Percentiles rank a stretch among this genome's conserved stretches.
Evolutionary conservation across 2,329 filamentous ascomycete species (phyloP).

Genomic region (Elsinoe necatrix): DNA sequence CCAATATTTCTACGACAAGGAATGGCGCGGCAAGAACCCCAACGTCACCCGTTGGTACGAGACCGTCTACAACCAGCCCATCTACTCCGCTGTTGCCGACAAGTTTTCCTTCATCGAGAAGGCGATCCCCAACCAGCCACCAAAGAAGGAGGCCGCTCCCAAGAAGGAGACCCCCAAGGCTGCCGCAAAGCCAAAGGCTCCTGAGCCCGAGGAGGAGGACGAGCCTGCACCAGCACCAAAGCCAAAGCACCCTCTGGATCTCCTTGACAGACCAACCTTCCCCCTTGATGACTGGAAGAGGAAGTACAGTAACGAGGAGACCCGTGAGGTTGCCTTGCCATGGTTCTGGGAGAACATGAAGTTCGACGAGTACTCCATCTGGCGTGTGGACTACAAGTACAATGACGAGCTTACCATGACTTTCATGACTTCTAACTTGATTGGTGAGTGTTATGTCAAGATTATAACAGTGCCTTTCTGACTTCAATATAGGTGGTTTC

Average conservation of each 20-base stretch:
- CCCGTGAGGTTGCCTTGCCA: conserved; percentile 69
- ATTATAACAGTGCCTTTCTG: background rate
- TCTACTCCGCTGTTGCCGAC: conserved; percentile 72
- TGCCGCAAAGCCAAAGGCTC: conserved; percentile 45
- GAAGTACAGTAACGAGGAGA: conserved; percentile 94
- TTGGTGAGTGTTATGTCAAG: conserved; percentile 46
- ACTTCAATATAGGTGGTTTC: conserved; percentile 59
- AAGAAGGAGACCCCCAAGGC: conserved; percentile 54
- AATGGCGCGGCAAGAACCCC: conserved; percentile 75
- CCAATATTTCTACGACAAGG: conserved; percentile 88
- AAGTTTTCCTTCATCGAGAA: conserved; percentile 74
- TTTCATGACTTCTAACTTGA: conserved; percentile 99
- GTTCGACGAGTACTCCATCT: conserved; percentile 91
- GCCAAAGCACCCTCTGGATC: conserved; percentile 92
- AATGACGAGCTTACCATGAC: conserved; percentile 93
- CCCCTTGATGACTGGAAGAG: conserved; percentile 97
- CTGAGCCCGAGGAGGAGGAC: conserved; percentile 53
- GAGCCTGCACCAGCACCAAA: conserved; percentile 61
- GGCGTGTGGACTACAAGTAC: conserved; percentile 96
- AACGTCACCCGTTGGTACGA: conserved; percentile 89
- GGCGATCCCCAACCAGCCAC: conserved; percentile 63
- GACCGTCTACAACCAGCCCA: conserved; percentile 85
- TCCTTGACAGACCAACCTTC: conserved; percentile 69
- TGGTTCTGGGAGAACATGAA: conserved; percentile 99
- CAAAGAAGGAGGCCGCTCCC: conserved; percentile 56